phyloP scores from a whole-genome alignment of 805 yeast genomes.

The Teunomyces kruisii region DNA sequence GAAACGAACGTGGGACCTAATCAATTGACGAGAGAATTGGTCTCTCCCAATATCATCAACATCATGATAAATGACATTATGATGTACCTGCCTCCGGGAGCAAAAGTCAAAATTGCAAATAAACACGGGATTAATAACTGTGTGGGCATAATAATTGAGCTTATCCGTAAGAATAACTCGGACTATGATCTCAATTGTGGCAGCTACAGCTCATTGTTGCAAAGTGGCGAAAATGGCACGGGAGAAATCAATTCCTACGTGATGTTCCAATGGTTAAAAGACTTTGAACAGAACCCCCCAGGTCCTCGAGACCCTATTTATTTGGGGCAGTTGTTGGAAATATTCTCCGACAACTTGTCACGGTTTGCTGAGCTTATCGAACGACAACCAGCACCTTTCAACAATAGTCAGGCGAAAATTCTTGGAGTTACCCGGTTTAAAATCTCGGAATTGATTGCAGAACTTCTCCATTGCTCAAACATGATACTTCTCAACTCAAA shows the following conservation, averaged over 20 bases:
- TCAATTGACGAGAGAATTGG: slow-evolving; percentile 87
- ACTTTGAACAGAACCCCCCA: slow-evolving; percentile 85
- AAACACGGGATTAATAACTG: slow-evolving; percentile 91
- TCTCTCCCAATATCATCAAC: slow-evolving; percentile 66
- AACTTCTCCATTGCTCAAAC: slow-evolving; percentile 93
- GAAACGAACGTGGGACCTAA: slow-evolving; percentile 95
- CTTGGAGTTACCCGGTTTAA: slow-evolving; percentile 90
- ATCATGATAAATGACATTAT: slow-evolving; percentile 76
- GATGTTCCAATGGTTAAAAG: slow-evolving; percentile 46
- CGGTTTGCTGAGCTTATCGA: slow-evolving; percentile 64
- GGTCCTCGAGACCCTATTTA: slow-evolving; percentile 90
- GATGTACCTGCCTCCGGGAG: slow-evolving; percentile 20
- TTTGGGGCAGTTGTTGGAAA: slow-evolving; percentile 77
- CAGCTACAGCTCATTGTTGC: slow-evolving; percentile 61
- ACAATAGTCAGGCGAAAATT: slow-evolving; percentile 36
- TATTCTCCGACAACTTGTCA: slow-evolving; percentile 75
- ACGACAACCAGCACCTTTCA: slow-evolving; percentile 25
- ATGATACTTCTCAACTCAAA: slow-evolving; percentile 87
- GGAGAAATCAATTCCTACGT: slow-evolving; percentile 41
- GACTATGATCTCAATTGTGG: slow-evolving; percentile 93
- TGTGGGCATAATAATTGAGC: slow-evolving; percentile 91
- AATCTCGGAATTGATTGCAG: slow-evolving; percentile 90
- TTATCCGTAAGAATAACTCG: slow-evolving; percentile 91
- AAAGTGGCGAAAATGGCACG: slow-evolving; percentile 25
- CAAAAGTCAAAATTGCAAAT: slow-evolving; percentile 35